These are phyloP conservation scores for Moringa oleifera DNA, from an alignment of 345 rosid species.

Conservation along the genomic window DNA sequence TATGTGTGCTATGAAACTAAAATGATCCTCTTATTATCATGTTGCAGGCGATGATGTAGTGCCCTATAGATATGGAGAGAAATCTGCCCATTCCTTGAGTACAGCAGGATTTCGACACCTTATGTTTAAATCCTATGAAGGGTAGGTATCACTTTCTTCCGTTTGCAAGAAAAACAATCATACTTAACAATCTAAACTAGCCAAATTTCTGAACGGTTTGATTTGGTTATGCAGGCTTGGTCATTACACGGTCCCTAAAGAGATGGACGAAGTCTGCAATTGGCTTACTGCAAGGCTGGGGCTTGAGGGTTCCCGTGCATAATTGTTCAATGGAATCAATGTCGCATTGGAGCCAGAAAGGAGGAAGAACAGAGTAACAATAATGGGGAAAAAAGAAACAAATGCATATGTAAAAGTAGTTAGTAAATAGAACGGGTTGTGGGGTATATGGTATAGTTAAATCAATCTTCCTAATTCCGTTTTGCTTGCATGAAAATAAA, in stretches of 20 bases:
- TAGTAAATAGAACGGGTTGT: constrained; percentile 13
- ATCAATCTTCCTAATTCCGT: constrained; percentile 19
- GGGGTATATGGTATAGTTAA: constrained; percentile 32
- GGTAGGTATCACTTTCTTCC: constrained; percentile 21
- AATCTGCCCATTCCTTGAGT: constrained; percentile 42
- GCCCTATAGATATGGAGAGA: constrained; percentile 49
- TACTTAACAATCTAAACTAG: not conserved
- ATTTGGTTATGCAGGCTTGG: constrained; percentile 52
- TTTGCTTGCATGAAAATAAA: constrained; percentile 24
- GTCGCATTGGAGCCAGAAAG: constrained; percentile 17
- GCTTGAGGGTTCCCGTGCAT: constrained; percentile 55
- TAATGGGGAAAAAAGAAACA: constrained; percentile 8
- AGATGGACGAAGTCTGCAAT: constrained; percentile 69
- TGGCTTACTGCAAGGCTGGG: constrained; percentile 73
- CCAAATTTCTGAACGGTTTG: not conserved
- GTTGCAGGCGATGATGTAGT: constrained; percentile 54
- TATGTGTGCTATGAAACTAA: not conserved
- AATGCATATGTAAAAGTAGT: constrained; percentile 17
- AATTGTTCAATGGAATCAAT: constrained; percentile 10
- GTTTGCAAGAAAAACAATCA: not conserved
- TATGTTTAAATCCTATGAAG: constrained; percentile 50
- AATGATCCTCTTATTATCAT: not conserved
- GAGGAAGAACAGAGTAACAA: constrained; percentile 23
- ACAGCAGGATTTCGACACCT: constrained; percentile 48
- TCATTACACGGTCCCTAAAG: constrained; percentile 83